Conservation (phyloP, 1,284 basidiomycete genomes). For the Leccinum laetum region DNA sequence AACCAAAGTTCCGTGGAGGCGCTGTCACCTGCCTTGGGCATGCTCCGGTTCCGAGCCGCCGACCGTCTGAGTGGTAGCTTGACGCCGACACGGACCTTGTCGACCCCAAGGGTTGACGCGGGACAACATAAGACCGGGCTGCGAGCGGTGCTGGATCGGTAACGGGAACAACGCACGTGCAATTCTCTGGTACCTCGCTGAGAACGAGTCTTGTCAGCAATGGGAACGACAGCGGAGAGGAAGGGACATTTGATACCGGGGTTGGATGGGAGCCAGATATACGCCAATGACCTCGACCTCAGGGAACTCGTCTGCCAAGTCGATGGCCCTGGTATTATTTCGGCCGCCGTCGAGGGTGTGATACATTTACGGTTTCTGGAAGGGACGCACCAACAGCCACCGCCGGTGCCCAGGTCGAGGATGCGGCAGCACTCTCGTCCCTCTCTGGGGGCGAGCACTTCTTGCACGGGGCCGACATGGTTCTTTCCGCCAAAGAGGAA, state of each 20-base stretch:
- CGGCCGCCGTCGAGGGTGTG: conserved; percentile 2
- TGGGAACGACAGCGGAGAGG: conserved; percentile 5
- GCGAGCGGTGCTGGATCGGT: neutral
- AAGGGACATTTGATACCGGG: conserved; percentile 44
- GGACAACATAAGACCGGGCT: no score
- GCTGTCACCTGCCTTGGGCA: neutral
- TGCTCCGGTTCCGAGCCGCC: conserved; percentile 5
- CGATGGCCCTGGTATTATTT: conserved; percentile 49
- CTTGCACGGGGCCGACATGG: conserved; percentile 61
- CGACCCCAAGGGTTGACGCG: no score
- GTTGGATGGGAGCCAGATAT: conserved; percentile 69
- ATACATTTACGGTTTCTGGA: conserved; percentile 8
- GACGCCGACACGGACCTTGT: no score
- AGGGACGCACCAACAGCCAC: conserved; percentile 51
- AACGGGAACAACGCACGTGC: conserved; percentile 48
- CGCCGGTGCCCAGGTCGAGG: conserved; percentile 66
- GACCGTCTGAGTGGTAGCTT: no score
- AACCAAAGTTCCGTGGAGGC: neutral
- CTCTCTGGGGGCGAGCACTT: conserved; percentile 40
- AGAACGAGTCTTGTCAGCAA: conserved; percentile 16
- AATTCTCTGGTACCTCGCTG: conserved; percentile 65
- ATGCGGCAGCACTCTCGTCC: conserved; percentile 39
- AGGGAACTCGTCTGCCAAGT: conserved; percentile 70
- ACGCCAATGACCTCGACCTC: conserved; percentile 64
- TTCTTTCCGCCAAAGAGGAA: conserved; percentile 63